Percentiles rank a stretch among this genome's conserved stretches.
These are phyloP conservation scores for Oidiodendron maius DNA, from an alignment of 495 filamentous ascomycete genomes.

Conservation along the genomic window DNA sequence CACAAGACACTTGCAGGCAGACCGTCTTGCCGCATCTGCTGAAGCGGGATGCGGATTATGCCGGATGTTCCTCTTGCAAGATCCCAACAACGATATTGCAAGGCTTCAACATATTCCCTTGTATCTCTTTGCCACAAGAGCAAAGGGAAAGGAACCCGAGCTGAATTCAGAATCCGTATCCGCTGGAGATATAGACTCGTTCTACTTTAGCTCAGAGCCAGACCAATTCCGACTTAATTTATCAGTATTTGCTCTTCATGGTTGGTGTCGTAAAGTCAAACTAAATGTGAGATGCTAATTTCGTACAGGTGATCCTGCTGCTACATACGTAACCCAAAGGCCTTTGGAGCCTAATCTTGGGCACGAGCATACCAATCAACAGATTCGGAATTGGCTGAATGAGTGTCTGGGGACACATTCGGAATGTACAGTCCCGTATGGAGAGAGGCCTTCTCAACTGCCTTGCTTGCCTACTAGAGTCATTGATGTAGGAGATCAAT, in stretches of 20 bases:
- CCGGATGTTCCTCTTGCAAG: constrained; percentile 9
- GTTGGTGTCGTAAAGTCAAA: not conserved
- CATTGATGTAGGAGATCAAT: constrained; percentile 8
- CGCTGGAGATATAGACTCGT: not conserved
- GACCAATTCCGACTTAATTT: constrained; percentile 1
- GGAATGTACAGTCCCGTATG: not conserved
- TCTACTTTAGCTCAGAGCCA: constrained; percentile 3
- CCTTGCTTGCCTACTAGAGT: constrained; percentile 7
- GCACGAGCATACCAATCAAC: not conserved
- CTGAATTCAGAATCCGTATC: not conserved
- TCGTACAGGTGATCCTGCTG: constrained; percentile 4
- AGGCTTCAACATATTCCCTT: not conserved
- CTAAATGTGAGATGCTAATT: not conserved
- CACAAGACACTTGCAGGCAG: not conserved
- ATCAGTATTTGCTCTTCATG: constrained; percentile 1
- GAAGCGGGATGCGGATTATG: constrained; percentile 6
- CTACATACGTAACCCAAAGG: constrained; percentile 5
- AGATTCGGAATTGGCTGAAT: constrained; percentile 4
- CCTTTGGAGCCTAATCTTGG: constrained; percentile 1
- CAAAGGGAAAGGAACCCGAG: not conserved
- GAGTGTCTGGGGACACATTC: not conserved
- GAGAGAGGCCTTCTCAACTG: not conserved
- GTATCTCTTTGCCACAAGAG: not conserved
- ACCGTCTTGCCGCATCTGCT: not conserved
- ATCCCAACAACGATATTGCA: constrained; percentile 3